Conservation (phyloP, 2,329 filamentous ascomycete genomes). For the Calonectria multiphialidica region DNA sequence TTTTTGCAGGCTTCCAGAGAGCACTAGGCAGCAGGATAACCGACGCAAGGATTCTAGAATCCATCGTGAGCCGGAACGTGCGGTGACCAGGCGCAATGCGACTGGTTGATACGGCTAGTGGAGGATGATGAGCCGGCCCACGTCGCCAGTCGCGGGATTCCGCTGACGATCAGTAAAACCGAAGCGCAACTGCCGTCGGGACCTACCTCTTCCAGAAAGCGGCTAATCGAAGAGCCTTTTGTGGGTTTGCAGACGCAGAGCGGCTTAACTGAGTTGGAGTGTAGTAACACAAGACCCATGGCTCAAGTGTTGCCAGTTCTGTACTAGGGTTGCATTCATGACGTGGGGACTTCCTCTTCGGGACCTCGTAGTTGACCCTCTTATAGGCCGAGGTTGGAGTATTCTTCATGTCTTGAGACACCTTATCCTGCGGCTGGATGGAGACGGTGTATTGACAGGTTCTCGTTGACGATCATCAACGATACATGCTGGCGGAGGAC, state of each 20-base stretch:
- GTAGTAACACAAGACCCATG: background rate
- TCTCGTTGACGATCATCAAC: background rate
- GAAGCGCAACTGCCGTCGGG: constrained; percentile 18
- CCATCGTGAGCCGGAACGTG: constrained; percentile 28
- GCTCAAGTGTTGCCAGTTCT: background rate
- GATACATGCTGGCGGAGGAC: background rate
- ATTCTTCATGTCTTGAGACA: background rate
- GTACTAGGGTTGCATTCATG: background rate
- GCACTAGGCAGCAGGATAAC: constrained; percentile 28
- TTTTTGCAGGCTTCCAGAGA: constrained; percentile 1
- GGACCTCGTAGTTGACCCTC: background rate
- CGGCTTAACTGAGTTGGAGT: background rate
- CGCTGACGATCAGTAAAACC: constrained; percentile 2
- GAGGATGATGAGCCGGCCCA: constrained; percentile 7
- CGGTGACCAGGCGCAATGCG: constrained; percentile 28
- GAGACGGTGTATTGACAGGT: background rate
- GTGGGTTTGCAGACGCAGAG: background rate
- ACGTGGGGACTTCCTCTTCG: background rate
- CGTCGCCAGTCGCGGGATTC: constrained; percentile 21
- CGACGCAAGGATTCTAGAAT: constrained; percentile 28
- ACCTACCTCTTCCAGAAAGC: background rate
- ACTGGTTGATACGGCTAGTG: constrained; percentile 27
- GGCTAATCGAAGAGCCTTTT: background rate
- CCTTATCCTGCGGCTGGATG: background rate
- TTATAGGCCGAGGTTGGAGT: background rate